A percentile compares a stretch with the other conserved stretches of the same genome.
Conservation (phyloP, 2,329 filamentous ascomycete genomes). For the Colletotrichum musae region DNA sequence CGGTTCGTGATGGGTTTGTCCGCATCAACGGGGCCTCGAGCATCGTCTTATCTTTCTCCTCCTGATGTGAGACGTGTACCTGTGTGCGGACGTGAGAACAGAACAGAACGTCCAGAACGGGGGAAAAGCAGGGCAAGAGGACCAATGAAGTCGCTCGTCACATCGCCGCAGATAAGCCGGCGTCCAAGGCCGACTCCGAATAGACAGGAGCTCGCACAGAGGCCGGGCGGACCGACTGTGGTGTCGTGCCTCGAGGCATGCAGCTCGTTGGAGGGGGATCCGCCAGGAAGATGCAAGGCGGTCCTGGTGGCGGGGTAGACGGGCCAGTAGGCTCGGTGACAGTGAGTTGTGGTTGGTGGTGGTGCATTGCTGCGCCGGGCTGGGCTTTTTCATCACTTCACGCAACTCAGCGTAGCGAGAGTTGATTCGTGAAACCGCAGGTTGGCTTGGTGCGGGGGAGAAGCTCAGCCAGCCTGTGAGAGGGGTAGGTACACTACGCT, state of each 20-base stretch:
- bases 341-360: slow-evolving; percentile 30
- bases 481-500: not conserved
- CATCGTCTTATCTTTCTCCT: slow-evolving; percentile 10
- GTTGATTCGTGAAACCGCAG: slow-evolving; percentile 34
- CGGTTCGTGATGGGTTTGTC: not conserved
- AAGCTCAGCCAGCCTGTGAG: slow-evolving; percentile 21
- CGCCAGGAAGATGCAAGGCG: slow-evolving; percentile 29
- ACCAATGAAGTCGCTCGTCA: slow-evolving; percentile 8
- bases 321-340: slow-evolving; percentile 18
- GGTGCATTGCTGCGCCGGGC: slow-evolving; percentile 29
- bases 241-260: slow-evolving; percentile 10
- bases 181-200: slow-evolving; percentile 9
- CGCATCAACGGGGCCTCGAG: slow-evolving; percentile 9
- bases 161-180: not conserved
- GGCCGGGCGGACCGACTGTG: slow-evolving; percentile 24
- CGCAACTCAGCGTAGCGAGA: slow-evolving; percentile 2
- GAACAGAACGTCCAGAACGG: not conserved
- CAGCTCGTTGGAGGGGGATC: slow-evolving; percentile 19
- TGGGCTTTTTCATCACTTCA: slow-evolving; percentile 26
- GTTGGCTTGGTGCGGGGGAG: slow-evolving; percentile 29
- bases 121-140: not conserved
- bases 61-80: slow-evolving; percentile 2
- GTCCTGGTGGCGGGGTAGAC: slow-evolving; percentile 31
- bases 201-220: slow-evolving; percentile 2
- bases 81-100: slow-evolving; percentile 5